Percentiles rank a stretch among this genome's conserved stretches.
These are phyloP conservation scores for Diaporthe ampelina DNA, from an alignment of 2,329 filamentous ascomycete genomes.

Conservation along the genomic window DNA sequence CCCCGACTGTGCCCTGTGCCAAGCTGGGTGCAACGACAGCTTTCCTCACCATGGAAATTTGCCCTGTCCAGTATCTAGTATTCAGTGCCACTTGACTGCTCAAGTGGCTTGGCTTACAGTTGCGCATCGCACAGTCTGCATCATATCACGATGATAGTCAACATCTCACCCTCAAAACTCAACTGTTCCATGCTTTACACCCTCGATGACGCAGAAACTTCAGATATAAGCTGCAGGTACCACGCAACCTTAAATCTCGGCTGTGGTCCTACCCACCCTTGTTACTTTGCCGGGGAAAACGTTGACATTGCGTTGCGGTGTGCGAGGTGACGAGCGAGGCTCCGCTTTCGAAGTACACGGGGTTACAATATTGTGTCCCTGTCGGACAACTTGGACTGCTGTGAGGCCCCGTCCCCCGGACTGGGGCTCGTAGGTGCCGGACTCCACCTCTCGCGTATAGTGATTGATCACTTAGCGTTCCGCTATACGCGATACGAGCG, in stretches of 20 bases:
- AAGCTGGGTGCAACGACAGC: constrained; percentile 15
- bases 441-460: not conserved
- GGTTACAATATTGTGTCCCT: not conserved
- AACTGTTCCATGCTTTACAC: not conserved
- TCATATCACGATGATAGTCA: not conserved
- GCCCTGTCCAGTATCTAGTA: not conserved
- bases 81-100: not conserved
- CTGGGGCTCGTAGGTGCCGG: constrained; percentile 18
- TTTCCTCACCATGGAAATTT: constrained; percentile 3
- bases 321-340: not conserved
- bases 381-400: not conserved
- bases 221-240: constrained; percentile 25
- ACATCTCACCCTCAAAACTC: not conserved
- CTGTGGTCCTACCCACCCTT: constrained; percentile 24
- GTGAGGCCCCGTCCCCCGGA: not conserved
- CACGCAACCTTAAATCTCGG: constrained; percentile 27
- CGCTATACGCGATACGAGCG: constrained; percentile 1
- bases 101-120: not conserved
- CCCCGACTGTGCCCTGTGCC: constrained; percentile 26
- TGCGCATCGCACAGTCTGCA: not conserved
- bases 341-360: constrained; percentile 11
- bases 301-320: constrained; percentile 1
- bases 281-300: not conserved
- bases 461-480: not conserved
- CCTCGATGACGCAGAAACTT: not conserved